Conservation (phyloP, 352 stramenopile species). For the Pythium guiyangense region DNA sequence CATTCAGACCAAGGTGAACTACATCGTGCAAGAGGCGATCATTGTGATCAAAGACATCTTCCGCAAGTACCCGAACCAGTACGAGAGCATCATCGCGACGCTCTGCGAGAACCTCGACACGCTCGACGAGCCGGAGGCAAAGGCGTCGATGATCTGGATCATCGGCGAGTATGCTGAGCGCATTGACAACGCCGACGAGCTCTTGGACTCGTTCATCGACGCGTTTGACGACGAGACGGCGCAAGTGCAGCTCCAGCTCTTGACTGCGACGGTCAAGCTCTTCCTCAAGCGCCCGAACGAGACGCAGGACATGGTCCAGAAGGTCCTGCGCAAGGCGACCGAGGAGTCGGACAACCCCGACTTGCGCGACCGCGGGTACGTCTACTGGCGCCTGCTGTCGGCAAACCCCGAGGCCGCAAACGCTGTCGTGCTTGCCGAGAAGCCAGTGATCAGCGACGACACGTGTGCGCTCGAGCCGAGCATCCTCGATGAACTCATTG, state of each 20-base stretch:
- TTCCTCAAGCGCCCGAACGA: conserved; percentile 96
- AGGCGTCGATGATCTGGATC: conserved; percentile 99
- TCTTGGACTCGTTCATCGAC: conserved; percentile 98
- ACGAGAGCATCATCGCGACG: conserved; percentile 98
- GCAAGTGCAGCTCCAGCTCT: conserved; percentile 96
- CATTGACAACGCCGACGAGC: conserved; percentile 99
- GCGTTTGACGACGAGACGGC: conserved; percentile 97
- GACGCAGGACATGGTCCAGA: conserved; percentile 96
- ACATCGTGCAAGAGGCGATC: conserved; percentile 99
- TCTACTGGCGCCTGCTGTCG: conserved; percentile 99
- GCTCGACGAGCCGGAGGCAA: conserved; percentile 98
- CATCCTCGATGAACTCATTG: conserved; percentile 95
- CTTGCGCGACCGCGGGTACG: conserved; percentile 97
- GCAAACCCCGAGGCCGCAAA: conserved; percentile 98
- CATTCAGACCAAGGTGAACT: conserved; percentile 99
- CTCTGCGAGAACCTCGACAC: conserved; percentile 99
- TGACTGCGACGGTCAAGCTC: conserved; percentile 99
- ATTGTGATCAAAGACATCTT: conserved; percentile 99
- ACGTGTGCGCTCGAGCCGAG: conserved; percentile 94
- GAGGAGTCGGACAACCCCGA: conserved; percentile 99
- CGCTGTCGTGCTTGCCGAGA: conserved; percentile 97
- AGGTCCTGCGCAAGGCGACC: conserved; percentile 96
- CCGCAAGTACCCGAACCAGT: conserved; percentile 98
- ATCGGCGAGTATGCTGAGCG: conserved; percentile 99
- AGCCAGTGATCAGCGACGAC: conserved; percentile 99